phyloP scores from a whole-genome alignment of 441 rosid species.

The Melastoma candidum region DNA sequence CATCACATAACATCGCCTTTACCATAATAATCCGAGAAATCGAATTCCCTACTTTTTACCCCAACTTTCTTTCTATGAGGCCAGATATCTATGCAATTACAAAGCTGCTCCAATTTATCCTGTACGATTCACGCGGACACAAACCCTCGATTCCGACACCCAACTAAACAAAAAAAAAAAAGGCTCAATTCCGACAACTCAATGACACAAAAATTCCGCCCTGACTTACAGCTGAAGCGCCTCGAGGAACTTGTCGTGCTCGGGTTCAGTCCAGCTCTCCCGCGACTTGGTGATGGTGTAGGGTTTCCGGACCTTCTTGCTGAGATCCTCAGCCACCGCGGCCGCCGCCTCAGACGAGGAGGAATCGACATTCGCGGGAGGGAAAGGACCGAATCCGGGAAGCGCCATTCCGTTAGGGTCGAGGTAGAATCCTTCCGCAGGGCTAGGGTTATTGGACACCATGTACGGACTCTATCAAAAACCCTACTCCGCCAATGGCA shows the following conservation, averaged over 20 bases:
- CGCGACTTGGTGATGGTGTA: conserved; percentile 22
- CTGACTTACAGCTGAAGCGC: conserved; percentile 22
- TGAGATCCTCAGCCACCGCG: conserved; percentile 16
- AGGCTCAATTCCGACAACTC: too few relatives aligned
- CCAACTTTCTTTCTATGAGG: too few relatives aligned
- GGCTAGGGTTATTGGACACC: conserved; percentile 67
- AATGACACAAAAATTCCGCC: neutral
- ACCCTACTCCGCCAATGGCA: too few relatives aligned
- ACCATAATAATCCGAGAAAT: too few relatives aligned
- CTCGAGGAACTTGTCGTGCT: conserved; percentile 25
- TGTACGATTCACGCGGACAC: too few relatives aligned
- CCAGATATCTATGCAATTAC: too few relatives aligned
- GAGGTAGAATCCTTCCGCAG: conserved; percentile 51
- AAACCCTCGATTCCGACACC: too few relatives aligned
- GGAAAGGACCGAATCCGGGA: conserved; percentile 49
- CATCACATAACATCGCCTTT: too few relatives aligned
- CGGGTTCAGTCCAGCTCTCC: conserved; percentile 20
- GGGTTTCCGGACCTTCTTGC: conserved; percentile 21
- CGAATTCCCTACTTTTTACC: too few relatives aligned
- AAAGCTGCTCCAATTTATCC: too few relatives aligned
- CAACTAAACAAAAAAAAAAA: too few relatives aligned
- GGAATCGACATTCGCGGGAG: conserved; percentile 14
- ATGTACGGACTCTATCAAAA: conserved; percentile 11
- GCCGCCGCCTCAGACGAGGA: conserved; percentile 25
- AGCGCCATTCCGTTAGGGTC: conserved; percentile 65